phyloP scores from a whole-genome alignment of 1,284 basidiomycete genomes.

The Marasmius oreades region DNA sequence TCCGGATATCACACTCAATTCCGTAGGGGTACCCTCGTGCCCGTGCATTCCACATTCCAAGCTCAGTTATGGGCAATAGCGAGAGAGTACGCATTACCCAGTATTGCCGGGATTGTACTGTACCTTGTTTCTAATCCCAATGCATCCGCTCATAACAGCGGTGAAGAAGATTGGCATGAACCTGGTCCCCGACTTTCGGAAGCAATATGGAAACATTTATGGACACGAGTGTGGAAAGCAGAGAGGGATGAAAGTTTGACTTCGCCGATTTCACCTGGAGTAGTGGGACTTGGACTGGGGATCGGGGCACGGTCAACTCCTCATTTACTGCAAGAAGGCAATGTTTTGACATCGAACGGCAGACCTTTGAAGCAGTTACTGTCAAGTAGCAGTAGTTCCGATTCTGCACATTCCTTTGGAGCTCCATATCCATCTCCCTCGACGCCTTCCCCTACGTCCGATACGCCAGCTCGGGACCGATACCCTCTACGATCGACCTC shows the following conservation, averaged over 20 bases:
- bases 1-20: slow-evolving; percentile 78
- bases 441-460: slow-evolving; percentile 43
- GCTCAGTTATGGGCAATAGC: slow-evolving; percentile 76
- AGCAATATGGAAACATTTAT: slow-evolving; percentile 80
- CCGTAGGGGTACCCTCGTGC: slow-evolving; percentile 70
- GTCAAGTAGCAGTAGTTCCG: slow-evolving; percentile 28
- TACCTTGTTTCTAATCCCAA: slow-evolving; percentile 54
- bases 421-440: slow-evolving; percentile 47
- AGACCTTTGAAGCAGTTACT: slow-evolving; percentile 45
- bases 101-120: slow-evolving; percentile 70
- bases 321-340: slow-evolving; percentile 36
- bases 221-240: slow-evolving; percentile 63
- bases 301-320: slow-evolving; percentile 42
- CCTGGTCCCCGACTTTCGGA: slow-evolving; percentile 78
- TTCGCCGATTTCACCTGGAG: slow-evolving; percentile 37
- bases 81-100: slow-evolving; percentile 84
- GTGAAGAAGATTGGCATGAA: slow-evolving; percentile 39
- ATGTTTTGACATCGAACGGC: slow-evolving; percentile 17
- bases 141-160: slow-evolving; percentile 13
- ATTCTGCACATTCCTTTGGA: slow-evolving; percentile 23
- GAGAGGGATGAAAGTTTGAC: slow-evolving; percentile 51
- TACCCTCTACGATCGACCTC: slow-evolving; percentile 22
- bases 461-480: not conserved
- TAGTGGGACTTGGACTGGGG: slow-evolving; percentile 38
- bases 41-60: slow-evolving; percentile 68